Evolutionary conservation across 805 yeast species (phyloP).

Genomic region (Isabelozyma pseudorhagii): DNA sequence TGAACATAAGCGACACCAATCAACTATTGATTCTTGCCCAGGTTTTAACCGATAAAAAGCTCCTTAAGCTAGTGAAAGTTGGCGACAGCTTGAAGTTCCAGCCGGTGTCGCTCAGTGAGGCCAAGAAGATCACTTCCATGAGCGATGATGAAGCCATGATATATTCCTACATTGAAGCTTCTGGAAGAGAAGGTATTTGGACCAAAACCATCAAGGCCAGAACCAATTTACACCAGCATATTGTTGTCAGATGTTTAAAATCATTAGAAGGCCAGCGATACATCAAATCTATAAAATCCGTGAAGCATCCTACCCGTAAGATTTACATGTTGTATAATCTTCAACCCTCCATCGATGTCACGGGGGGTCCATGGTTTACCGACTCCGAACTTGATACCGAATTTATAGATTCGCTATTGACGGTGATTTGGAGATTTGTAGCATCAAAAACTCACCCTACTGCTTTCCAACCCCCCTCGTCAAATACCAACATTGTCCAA

Average conservation of each 20-base stretch:
- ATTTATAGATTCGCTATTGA: conserved; percentile 78
- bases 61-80: conserved; percentile 66
- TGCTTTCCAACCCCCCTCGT: conserved; percentile 49
- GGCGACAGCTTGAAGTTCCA: conserved; percentile 71
- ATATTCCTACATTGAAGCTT: conserved; percentile 85
- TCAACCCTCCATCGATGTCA: conserved; percentile 92
- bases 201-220: conserved; percentile 85
- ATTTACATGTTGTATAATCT: conserved; percentile 92
- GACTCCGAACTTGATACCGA: conserved; percentile 93
- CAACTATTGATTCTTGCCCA: conserved; percentile 50
- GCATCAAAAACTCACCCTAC: conserved; percentile 75
- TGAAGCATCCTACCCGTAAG: conserved; percentile 89
- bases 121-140: conserved; percentile 75
- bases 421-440: conserved; percentile 85
- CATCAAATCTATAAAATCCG: conserved; percentile 87
- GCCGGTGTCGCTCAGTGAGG: conserved; percentile 71
- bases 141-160: conserved; percentile 84
- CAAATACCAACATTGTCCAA: conserved; percentile 39
- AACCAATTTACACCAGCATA: conserved; percentile 86
- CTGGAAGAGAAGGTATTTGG: conserved; percentile 96
- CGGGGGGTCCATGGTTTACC: conserved; percentile 99
- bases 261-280: conserved; percentile 73
- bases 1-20: conserved; percentile 39
- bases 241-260: conserved; percentile 81
- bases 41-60: conserved; percentile 51